Conservation (phyloP, 495 filamentous ascomycete species). For the Daldinia concentrica region DNA sequence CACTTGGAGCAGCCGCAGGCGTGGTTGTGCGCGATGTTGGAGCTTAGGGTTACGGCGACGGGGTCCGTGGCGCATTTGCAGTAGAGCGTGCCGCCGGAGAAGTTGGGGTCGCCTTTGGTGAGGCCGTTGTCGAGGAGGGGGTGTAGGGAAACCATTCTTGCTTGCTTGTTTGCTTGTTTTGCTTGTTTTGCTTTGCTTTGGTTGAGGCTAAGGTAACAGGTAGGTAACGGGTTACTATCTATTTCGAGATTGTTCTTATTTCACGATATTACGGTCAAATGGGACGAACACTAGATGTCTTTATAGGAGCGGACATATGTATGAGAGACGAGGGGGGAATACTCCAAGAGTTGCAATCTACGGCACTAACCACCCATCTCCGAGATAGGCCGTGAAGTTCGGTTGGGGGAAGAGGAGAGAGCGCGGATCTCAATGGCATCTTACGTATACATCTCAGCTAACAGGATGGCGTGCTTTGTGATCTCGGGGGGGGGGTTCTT, state of each 20-base stretch:
- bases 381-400: slow-evolving; percentile 18
- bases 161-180: slow-evolving; percentile 43
- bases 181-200: background rate
- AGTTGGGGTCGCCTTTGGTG: slow-evolving; percentile 54
- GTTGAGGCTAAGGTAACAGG: background rate
- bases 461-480: slow-evolving; percentile 31
- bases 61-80: slow-evolving; percentile 62
- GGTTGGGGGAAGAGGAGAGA: slow-evolving; percentile 32
- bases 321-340: background rate
- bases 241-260: background rate
- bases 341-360: background rate
- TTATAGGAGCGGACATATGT: background rate
- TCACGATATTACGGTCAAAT: background rate
- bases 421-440: slow-evolving; percentile 27
- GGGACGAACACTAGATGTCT: slow-evolving; percentile 1
- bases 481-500: background rate
- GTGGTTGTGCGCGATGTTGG: slow-evolving; percentile 70
- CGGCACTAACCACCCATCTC: slow-evolving; percentile 11
- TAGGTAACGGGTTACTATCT: background rate
- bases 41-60: slow-evolving; percentile 60
- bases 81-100: slow-evolving; percentile 62
- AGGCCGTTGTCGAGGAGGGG: slow-evolving; percentile 67
- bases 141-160: slow-evolving; percentile 58
- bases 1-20: slow-evolving; percentile 72
- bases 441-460: slow-evolving; percentile 20